Conservation (phyloP, 495 filamentous ascomycete genomes). For the Penicillium roqueforti region DNA sequence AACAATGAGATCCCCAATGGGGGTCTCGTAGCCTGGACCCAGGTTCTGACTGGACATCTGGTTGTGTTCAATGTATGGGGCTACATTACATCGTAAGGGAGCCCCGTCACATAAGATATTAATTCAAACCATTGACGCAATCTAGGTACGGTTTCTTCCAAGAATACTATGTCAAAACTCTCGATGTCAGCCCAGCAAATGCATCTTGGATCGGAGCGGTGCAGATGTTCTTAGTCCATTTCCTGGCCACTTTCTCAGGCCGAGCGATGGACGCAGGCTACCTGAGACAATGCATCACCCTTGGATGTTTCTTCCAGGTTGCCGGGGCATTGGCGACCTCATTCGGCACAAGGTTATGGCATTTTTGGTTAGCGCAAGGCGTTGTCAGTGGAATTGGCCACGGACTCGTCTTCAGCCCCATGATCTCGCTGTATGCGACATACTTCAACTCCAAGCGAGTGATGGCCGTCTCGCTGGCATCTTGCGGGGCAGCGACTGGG, state of each 20-base stretch:
- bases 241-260: conserved; percentile 43
- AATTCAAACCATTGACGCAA: background rate
- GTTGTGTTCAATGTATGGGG: conserved; percentile 62
- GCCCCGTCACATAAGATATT: background rate
- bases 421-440: conserved; percentile 54
- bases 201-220: conserved; percentile 58
- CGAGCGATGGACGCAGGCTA: conserved; percentile 57
- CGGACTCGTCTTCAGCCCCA: conserved; percentile 62
- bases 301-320: conserved; percentile 50
- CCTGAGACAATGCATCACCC: conserved; percentile 48
- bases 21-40: conserved; percentile 50
- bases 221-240: conserved; percentile 32
- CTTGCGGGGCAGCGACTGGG: conserved; percentile 60
- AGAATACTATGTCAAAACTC: conserved; percentile 53
- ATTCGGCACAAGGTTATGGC: conserved; percentile 51
- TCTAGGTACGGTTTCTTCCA: conserved; percentile 66
- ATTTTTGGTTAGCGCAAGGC: conserved; percentile 70
- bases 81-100: conserved; percentile 42
- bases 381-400: conserved; percentile 60
- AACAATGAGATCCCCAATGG: conserved; percentile 36
- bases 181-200: conserved; percentile 44
- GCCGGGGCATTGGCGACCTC: conserved; percentile 64
- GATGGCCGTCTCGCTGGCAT: conserved; percentile 58
- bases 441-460: conserved; percentile 62
- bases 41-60: conserved; percentile 52